A percentile compares a stretch with the other conserved stretches of the same genome.
Evolutionary conservation across 1,284 basidiomycete species (phyloP).

Genomic region (Apiotrichum siamense): DNA sequence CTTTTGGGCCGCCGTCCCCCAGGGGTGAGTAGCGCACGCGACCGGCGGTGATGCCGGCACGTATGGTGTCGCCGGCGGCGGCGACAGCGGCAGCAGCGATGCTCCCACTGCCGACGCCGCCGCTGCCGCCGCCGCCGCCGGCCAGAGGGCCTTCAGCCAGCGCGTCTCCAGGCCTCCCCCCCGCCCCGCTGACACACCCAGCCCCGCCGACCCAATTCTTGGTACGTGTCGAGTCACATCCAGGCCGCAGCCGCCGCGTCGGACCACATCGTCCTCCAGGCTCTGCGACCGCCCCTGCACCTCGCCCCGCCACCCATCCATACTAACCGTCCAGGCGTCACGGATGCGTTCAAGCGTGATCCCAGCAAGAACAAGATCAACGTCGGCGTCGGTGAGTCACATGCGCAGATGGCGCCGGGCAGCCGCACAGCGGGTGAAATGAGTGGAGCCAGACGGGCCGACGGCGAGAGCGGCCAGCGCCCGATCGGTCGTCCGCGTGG

Average conservation of each 20-base stretch:
- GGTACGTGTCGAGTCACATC: slow-evolving; percentile 14
- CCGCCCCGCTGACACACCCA: background rate
- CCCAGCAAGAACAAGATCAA: slow-evolving; percentile 95
- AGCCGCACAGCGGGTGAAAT: too few relatives aligned
- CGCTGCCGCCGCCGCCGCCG: too few relatives aligned
- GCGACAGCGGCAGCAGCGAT: background rate
- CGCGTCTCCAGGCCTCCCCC: too few relatives aligned
- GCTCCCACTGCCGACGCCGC: too few relatives aligned
- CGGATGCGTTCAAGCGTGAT: slow-evolving; percentile 53
- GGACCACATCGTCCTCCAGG: background rate
- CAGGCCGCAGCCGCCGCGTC: background rate
- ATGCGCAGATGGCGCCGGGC: background rate
- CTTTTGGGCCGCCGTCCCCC: slow-evolving; percentile 5
- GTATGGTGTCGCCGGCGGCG: too few relatives aligned
- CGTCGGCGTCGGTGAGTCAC: slow-evolving; percentile 73
- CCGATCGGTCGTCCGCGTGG: too few relatives aligned
- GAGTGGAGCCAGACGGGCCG: too few relatives aligned
- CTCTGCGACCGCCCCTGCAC: background rate
- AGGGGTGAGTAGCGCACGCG: slow-evolving; percentile 1
- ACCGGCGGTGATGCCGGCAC: too few relatives aligned
- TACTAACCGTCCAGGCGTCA: slow-evolving; percentile 15
- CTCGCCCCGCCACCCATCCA: background rate
- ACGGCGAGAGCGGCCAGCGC: too few relatives aligned
- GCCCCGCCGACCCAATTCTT: slow-evolving; percentile 22
- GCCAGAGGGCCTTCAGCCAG: too few relatives aligned